Base-by-base conservation (phyloP, 1,284 basidiomycete genomes). In the Papiliotrema fonsecae region DNA sequence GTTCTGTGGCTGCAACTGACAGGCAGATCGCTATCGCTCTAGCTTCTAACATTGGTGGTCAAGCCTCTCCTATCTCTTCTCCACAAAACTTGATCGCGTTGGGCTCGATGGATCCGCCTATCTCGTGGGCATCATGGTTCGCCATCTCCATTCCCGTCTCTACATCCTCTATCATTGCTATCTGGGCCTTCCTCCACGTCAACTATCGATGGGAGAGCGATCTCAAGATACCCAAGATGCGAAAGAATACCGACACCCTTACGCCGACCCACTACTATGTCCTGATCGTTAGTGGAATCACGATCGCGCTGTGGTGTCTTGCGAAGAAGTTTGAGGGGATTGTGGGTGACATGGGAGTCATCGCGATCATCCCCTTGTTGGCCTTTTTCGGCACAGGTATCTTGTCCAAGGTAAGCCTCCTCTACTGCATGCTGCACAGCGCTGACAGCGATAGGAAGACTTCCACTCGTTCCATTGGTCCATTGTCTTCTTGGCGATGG, bases 81-180 rank as follows among this genome's bases (percentile, higher is more conserved):
- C 94, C 96, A 0, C 96, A 99, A 73, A 99, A 98, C 71, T 80
- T 97, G 25, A 97, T 98, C 60, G 93, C 94, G 2, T 77, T 97
- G 11, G 77, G 82, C 41, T 82, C 80, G 27, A 97, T 99, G 94
- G 82, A 89, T 43, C 85, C 87, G 3, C 81, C 82, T 4, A 76
- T 97, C 2, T 86, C 87, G 59, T 98, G 94, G 94, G 81, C 81
- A 1, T 80, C 83, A 50, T 98, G 96, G 94, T 98, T 99, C 67
- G 83, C 84, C 13, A 90, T 98, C 45, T 85, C 93, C 2, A 76
- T 98, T 5, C 94, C 94, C 0, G 93, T 97, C 19, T 89, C 92
- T 0, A 79, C 80, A 10, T 72, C 92, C 19, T 92, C 89, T 3
- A 82, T 97, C 49, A 42, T 97, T 30, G 77, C 89, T 48, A 96